These are phyloP conservation scores for Neofusicoccum kwambonambiense DNA, from an alignment of 2,329 filamentous ascomycete genomes.

Conservation along the genomic window DNA sequence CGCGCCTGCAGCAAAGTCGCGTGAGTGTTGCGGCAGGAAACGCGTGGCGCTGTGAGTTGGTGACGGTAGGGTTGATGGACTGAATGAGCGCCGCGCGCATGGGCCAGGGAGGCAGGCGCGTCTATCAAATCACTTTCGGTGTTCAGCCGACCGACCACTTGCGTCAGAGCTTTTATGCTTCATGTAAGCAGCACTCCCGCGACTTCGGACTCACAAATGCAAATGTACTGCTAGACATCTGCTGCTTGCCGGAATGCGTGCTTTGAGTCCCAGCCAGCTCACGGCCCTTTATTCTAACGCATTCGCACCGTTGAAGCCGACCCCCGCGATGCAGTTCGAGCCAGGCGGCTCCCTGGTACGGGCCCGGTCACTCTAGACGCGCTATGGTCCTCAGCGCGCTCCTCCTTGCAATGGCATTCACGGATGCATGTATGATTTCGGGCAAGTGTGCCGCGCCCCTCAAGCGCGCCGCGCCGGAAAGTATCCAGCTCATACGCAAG, in stretches of 20 bases:
- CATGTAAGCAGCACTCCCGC: constrained; percentile 3
- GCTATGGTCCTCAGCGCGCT: not conserved
- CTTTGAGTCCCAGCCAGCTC: too few species aligned
- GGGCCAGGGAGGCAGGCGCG: not conserved
- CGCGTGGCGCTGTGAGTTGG: not conserved
- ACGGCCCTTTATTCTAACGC: not conserved
- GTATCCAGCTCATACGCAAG: not conserved
- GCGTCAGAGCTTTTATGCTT: constrained; percentile 12
- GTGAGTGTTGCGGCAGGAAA: not conserved
- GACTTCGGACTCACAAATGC: not conserved
- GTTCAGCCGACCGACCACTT: constrained; percentile 3
- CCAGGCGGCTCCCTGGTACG: too few species aligned
- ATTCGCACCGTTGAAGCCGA: not conserved
- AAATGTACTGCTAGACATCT: not conserved
- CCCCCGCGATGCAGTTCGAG: not conserved
- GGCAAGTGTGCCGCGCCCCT: not conserved
- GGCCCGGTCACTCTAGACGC: not conserved
- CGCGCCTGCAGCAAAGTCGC: not conserved
- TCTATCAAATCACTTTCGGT: not conserved
- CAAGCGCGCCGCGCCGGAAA: too few species aligned
- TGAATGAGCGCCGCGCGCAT: constrained; percentile 4
- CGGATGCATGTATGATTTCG: too few species aligned
- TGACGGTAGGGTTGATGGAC: constrained; percentile 4
- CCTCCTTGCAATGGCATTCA: too few species aligned
- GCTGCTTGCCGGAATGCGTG: not conserved